A percentile compares a stretch with the other conserved stretches of the same genome.
These are phyloP conservation scores for Russula olivacea DNA, from an alignment of 768 basidiomycete species.

Conservation along the genomic window DNA sequence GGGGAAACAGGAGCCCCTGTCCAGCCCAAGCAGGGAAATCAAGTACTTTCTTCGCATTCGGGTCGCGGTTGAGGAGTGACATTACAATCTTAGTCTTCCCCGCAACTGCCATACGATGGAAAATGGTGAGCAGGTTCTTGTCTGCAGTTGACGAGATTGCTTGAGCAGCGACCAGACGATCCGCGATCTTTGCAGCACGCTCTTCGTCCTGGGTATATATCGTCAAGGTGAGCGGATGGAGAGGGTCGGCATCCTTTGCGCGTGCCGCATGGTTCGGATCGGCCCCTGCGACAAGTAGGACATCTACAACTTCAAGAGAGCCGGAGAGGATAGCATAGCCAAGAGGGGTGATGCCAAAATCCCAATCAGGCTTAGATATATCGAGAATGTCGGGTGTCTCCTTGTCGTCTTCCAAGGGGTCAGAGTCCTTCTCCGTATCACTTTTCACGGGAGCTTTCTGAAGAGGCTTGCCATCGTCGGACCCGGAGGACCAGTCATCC, in stretches of 20 bases:
- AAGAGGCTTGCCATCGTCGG: constrained; percentile 14
- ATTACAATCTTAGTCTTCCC: constrained; percentile 28
- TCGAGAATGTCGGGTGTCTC: constrained; percentile 53
- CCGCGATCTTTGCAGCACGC: constrained; percentile 27
- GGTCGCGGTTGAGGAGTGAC: constrained; percentile 29
- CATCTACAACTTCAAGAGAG: constrained; percentile 40
- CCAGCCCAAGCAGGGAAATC: constrained; percentile 27
- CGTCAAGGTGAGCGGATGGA: constrained; percentile 32
- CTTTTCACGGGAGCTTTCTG: constrained; percentile 29
- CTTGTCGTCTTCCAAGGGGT: constrained; percentile 44
- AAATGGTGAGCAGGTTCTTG: constrained; percentile 28
- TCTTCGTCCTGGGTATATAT: constrained; percentile 26
- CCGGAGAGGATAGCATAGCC: constrained; percentile 46
- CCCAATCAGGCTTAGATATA: constrained; percentile 52
- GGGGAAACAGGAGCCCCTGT: constrained; percentile 25
- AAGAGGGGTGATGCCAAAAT: constrained; percentile 48
- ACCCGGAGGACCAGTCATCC: constrained; percentile 24
- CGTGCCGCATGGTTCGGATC: constrained; percentile 38
- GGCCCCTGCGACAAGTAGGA: constrained; percentile 44
- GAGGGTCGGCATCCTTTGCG: constrained; percentile 23
- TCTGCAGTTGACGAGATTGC: constrained; percentile 32
- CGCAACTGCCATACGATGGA: constrained; percentile 31
- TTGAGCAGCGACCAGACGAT: constrained; percentile 30
- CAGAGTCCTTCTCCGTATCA: constrained; percentile 28
- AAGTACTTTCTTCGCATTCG: constrained; percentile 31